Evolutionary conservation across 257 asterid genomes (phyloP), one percentile per base, ranked within the genome.

Genomic region (Primulina tabacum): DNA sequence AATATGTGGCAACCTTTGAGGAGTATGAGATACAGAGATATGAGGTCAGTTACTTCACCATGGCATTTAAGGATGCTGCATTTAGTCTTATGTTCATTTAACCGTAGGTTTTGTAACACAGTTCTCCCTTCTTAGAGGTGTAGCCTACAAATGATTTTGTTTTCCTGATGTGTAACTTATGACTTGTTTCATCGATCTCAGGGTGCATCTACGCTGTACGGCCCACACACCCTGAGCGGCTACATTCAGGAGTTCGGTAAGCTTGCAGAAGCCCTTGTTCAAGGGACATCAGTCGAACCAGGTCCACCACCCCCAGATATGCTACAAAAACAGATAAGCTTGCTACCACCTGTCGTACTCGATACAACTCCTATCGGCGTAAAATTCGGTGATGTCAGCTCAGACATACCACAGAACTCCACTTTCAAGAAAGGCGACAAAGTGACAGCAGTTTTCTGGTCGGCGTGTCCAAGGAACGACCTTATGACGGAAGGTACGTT

Each of bases 401-500:
- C 55, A 12, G 97, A 94, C 8, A 95, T 87, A 12, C 88, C 97
- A 17, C 78, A 88, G 75, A 89, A 90, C 78, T 77, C 95, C 50
- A 85, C 89, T 35, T 89, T 85, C 60, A 85, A 60, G 68, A 85
- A 82, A 71, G 99, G 96, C 29, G 79, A 68, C 75, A 84, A 76
- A 0, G 97, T 91, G 63, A 82, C 91, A 0, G 97, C 85, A 28
- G 77, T 77, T 76, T 91, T 94, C 83, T 83, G 84, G 89, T 91
- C 99, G 4, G 97, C 97, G 2, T 90, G 96, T 69, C 99, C 96
- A 1, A 81, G 99, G 60, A 94, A 94, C 20, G 97, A 94, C 78
- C 96, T 91, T 73, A 85, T 91, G 97, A 94, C 99, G 0, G 97
- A 91, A 80, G 99, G 97, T 66, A 94, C 99, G 29, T 94, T 94